A percentile compares a stretch with the other conserved stretches of the same genome.
Conservation (phyloP, 2,329 filamentous ascomycete species). For the Falciphora oryzae region DNA sequence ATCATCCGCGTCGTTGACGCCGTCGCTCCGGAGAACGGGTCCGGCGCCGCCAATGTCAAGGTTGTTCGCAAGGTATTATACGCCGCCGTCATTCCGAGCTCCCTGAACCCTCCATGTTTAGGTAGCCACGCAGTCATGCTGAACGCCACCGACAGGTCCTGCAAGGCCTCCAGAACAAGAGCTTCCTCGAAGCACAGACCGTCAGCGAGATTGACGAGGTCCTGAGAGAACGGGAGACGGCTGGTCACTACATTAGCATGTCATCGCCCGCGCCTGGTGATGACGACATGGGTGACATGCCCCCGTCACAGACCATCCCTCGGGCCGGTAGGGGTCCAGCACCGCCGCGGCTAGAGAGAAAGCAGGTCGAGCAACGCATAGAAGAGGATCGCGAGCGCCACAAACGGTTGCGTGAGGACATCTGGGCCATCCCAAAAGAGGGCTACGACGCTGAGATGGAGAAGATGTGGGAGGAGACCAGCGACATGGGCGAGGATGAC, state of each 20-base stretch:
- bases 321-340: constrained; percentile 25
- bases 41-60: constrained; percentile 88
- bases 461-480: constrained; percentile 80
- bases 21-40: constrained; percentile 80
- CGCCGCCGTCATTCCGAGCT: neutral
- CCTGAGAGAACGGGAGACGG: constrained; percentile 70
- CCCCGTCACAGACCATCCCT: constrained; percentile 35
- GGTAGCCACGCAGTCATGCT: neutral
- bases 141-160: constrained; percentile 48
- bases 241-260: constrained; percentile 48
- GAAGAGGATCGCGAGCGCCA: constrained; percentile 95
- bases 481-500: constrained; percentile 84
- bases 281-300: constrained; percentile 34
- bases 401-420: constrained; percentile 83
- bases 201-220: constrained; percentile 77
- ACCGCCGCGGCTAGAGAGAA: constrained; percentile 59
- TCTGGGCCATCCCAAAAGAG: constrained; percentile 72
- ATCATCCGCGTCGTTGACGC: constrained; percentile 88
- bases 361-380: constrained; percentile 90
- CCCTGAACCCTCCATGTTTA: neutral
- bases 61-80: constrained; percentile 69
- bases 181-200: constrained; percentile 67
- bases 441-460: constrained; percentile 65
- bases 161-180: constrained; percentile 62
- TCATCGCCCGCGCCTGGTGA: constrained; percentile 41